Percentiles rank a stretch among this genome's conserved stretches.
These are phyloP conservation scores for Ascochyta viciae-villosae DNA, from an alignment of 2,329 filamentous ascomycete species.

Conservation along the genomic window DNA sequence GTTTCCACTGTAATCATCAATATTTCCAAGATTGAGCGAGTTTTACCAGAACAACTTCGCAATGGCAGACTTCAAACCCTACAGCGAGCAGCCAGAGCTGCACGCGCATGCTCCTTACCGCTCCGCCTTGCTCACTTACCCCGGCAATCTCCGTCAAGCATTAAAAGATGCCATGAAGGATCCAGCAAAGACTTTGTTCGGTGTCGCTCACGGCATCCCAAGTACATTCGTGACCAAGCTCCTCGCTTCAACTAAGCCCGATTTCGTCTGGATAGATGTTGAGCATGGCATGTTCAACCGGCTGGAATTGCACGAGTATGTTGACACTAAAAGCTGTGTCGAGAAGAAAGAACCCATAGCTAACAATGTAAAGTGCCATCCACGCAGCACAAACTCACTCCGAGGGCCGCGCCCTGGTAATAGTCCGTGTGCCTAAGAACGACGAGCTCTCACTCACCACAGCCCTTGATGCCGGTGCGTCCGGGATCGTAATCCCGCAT, in stretches of 20 bases:
- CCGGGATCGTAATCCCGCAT: conserved; percentile 34
- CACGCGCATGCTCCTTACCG: conserved; percentile 33
- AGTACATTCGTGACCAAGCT: conserved; percentile 37
- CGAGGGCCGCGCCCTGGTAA: conserved; percentile 29
- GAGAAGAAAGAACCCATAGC: background rate
- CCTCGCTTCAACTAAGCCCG: conserved; percentile 34
- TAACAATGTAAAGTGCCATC: conserved; percentile 25
- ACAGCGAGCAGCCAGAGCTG: conserved; percentile 32
- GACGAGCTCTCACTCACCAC: conserved; percentile 32
- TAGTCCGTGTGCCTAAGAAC: conserved; percentile 35
- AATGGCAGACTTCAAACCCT: conserved; percentile 29
- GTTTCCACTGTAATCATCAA: background rate
- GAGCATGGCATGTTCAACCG: conserved; percentile 40
- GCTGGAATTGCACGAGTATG: conserved; percentile 35
- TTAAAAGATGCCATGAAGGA: conserved; percentile 32
- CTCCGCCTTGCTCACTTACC: conserved; percentile 31
- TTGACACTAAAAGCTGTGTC: background rate
- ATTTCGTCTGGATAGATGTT: conserved; percentile 39
- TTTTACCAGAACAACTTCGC: background rate
- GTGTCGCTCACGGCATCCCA: conserved; percentile 36
- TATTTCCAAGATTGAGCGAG: background rate
- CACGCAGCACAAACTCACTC: conserved; percentile 39
- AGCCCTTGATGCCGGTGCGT: conserved; percentile 35
- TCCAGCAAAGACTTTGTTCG: conserved; percentile 32
- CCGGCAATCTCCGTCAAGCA: conserved; percentile 31